These are phyloP conservation scores for Populus simonii DNA, from an alignment of 345 rosid genomes.

Conservation along the genomic window DNA sequence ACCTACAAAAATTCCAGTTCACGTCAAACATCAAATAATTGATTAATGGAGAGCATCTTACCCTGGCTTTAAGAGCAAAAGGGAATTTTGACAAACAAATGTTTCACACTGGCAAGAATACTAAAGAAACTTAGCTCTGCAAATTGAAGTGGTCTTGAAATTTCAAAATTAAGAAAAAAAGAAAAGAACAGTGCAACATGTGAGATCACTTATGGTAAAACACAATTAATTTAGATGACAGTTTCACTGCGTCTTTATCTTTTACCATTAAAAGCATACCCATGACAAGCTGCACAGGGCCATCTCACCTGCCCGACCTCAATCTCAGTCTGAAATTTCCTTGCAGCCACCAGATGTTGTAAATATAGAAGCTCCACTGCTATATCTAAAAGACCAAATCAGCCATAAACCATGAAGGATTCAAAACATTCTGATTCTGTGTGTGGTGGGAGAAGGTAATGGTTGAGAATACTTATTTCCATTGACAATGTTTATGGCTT, in stretches of 20 bases:
- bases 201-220: not conserved
- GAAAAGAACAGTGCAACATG: not conserved
- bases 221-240: not conserved
- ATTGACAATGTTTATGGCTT: constrained; percentile 55
- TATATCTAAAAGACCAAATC: constrained; percentile 7
- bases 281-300: not conserved
- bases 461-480: constrained; percentile 41
- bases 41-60: not conserved
- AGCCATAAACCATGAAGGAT: not conserved
- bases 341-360: constrained; percentile 25
- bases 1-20: constrained; percentile 36
- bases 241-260: not conserved
- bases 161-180: not conserved
- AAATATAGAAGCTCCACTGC: constrained; percentile 26
- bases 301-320: constrained; percentile 28
- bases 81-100: not conserved
- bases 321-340: constrained; percentile 27
- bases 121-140: not conserved
- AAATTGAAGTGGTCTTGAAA: not conserved
- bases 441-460: not conserved
- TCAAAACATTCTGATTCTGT: not conserved
- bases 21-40: not conserved
- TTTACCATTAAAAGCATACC: not conserved
- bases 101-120: not conserved
- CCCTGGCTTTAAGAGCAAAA: no score